Evolutionary conservation across 176 grass and related monocot genomes (phyloP).

Genomic region (Zoysia pacifica): DNA sequence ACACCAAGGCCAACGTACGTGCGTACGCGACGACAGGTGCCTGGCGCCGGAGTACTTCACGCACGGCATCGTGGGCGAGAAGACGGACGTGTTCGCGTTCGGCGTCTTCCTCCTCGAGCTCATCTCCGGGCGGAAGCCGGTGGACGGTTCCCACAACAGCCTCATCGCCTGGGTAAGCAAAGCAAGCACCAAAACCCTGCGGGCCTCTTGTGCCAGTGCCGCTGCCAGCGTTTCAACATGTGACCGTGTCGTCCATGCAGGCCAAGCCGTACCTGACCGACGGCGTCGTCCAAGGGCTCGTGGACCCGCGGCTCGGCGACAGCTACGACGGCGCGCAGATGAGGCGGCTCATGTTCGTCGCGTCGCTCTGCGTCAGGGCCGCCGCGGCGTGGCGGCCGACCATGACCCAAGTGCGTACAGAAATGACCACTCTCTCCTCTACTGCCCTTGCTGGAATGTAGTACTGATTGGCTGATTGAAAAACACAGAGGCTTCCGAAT

Average conservation of each 20-base stretch:
- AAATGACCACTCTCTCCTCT: neutral
- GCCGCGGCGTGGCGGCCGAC: constrained; percentile 71
- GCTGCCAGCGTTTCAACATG: neutral
- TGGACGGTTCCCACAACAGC: constrained; percentile 86
- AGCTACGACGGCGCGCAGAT: constrained; percentile 75
- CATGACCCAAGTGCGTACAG: constrained; percentile 76
- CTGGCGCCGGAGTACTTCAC: constrained; percentile 94
- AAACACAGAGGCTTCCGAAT: neutral
- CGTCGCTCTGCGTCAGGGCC: constrained; percentile 77
- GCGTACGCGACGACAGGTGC: constrained; percentile 47
- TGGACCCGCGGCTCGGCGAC: constrained; percentile 76
- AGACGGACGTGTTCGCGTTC: constrained; percentile 97
- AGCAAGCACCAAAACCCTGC: neutral
- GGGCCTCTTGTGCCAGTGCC: neutral
- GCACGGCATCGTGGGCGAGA: constrained; percentile 90
- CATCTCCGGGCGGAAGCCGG: constrained; percentile 83
- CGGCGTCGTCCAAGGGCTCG: constrained; percentile 53
- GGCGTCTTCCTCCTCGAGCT: constrained; percentile 96
- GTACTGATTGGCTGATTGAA: neutral
- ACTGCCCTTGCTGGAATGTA: neutral
- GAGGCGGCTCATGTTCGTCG: constrained; percentile 74
- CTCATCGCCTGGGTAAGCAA: constrained; percentile 73
- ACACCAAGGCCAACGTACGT: neutral
- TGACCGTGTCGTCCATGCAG: constrained; percentile 26
- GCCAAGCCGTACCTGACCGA: constrained; percentile 72